phyloP scores from a whole-genome alignment of 768 basidiomycete genomes.

The Melanogaster broomeanus region DNA sequence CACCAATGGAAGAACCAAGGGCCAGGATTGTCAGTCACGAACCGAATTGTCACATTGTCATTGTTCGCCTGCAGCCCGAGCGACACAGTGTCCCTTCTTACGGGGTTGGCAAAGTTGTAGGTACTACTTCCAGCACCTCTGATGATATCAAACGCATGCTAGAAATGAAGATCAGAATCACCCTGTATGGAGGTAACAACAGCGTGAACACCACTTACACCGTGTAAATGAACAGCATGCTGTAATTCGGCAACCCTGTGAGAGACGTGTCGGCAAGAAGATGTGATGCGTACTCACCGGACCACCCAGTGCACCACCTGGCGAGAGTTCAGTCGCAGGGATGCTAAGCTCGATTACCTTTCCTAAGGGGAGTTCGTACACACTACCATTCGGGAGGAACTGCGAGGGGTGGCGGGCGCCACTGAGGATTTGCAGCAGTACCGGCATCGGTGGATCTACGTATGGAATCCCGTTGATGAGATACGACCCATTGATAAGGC shows the following conservation, averaged over 20 bases:
- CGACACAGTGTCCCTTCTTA: constrained; percentile 50
- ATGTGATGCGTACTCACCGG: constrained; percentile 10
- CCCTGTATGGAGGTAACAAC: background rate
- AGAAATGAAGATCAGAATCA: background rate
- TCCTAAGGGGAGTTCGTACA: constrained; percentile 42
- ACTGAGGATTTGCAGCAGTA: constrained; percentile 44
- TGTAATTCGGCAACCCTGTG: background rate
- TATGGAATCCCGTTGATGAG: constrained; percentile 35
- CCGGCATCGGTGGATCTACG: constrained; percentile 36
- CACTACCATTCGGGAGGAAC: constrained; percentile 43
- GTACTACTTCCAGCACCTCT: constrained; percentile 37
- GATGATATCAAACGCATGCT: constrained; percentile 45
- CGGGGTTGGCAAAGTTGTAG: constrained; percentile 52
- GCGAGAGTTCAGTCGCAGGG: constrained; percentile 10
- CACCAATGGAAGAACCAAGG: constrained; percentile 26
- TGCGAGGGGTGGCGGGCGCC: constrained; percentile 35
- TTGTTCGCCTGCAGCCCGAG: constrained; percentile 26
- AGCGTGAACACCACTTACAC: constrained; percentile 30
- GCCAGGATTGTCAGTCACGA: constrained; percentile 60
- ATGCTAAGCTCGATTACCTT: constrained; percentile 50
- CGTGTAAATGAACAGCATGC: constrained; percentile 47
- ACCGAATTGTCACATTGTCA: constrained; percentile 53
- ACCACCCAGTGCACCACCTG: constrained; percentile 8
- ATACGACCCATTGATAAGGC: constrained; percentile 29
- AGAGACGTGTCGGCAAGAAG: background rate